Percentiles rank a stretch among this genome's conserved stretches.
These are phyloP conservation scores for Kluyveromyces wickerhamii DNA, from an alignment of 805 yeast genomes.

Conservation along the genomic window DNA sequence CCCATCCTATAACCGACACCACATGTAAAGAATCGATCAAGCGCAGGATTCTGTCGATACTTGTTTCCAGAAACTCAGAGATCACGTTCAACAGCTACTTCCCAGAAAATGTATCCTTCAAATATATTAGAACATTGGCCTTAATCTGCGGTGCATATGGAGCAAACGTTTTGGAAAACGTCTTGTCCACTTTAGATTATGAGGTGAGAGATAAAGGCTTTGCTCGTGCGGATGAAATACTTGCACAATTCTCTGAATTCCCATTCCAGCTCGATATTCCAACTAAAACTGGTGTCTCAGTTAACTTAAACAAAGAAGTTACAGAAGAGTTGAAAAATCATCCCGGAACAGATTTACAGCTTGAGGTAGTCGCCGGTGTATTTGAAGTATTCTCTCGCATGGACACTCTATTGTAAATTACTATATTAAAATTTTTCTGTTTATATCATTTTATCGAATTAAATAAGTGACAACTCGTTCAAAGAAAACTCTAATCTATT, in stretches of 20 bases:
- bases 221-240: conserved; percentile 86
- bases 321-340: conserved; percentile 37
- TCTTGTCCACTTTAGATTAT: conserved; percentile 63
- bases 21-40: conserved; percentile 75
- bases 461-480: no score
- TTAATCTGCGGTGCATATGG: conserved; percentile 88
- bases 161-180: conserved; percentile 92
- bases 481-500: no score
- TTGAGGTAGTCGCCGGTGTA: conserved; percentile 92
- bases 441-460: neutral
- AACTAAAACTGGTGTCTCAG: conserved; percentile 61
- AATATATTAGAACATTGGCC: conserved; percentile 68
- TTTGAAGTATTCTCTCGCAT: conserved; percentile 82
- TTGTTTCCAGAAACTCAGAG: conserved; percentile 64
- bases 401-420: conserved; percentile 67
- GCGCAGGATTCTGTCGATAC: conserved; percentile 58
- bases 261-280: conserved; percentile 59
- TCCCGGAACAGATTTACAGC: conserved; percentile 46
- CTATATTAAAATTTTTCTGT: neutral
- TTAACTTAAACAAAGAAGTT: conserved; percentile 47
- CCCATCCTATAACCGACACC: conserved; percentile 90
- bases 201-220: conserved; percentile 90
- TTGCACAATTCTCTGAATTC: conserved; percentile 72
- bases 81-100: conserved; percentile 54
- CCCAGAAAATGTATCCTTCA: conserved; percentile 59